phyloP scores from a whole-genome alignment of 768 basidiomycete species.

The Cystobasidium ongulense region DNA sequence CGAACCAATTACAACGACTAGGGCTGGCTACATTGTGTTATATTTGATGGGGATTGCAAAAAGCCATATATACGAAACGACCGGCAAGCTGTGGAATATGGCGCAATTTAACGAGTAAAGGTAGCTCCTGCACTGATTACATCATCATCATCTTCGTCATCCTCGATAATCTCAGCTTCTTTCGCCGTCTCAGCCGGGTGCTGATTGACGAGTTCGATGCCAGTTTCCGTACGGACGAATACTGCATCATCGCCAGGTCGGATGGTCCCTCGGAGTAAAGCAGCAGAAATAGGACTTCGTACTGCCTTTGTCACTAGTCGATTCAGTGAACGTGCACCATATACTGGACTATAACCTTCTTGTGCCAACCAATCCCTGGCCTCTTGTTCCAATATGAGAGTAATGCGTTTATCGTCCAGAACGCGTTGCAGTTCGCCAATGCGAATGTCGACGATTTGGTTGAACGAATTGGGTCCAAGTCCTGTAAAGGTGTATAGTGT shows the following conservation, averaged over 20 bases:
- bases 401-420: slow-evolving; percentile 65
- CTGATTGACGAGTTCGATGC: slow-evolving; percentile 8
- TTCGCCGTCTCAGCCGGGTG: slow-evolving; percentile 10
- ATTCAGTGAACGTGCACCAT: slow-evolving; percentile 72
- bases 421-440: slow-evolving; percentile 75
- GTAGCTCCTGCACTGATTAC: background rate
- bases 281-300: slow-evolving; percentile 5
- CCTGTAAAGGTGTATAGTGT: background rate
- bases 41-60: no score
- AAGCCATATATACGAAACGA: no score
- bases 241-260: slow-evolving; percentile 25
- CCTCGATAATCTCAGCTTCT: slow-evolving; percentile 19
- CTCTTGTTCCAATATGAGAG: slow-evolving; percentile 61
- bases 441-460: slow-evolving; percentile 71
- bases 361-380: slow-evolving; percentile 62
- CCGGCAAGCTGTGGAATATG: no score
- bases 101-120: background rate
- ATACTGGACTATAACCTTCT: slow-evolving; percentile 66
- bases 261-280: slow-evolving; percentile 3
- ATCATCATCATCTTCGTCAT: slow-evolving; percentile 7
- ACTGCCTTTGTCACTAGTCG: slow-evolving; percentile 55
- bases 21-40: background rate
- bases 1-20: background rate
- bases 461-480: background rate
- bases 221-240: slow-evolving; percentile 2